phyloP scores from a whole-genome alignment of 2,329 filamentous ascomycete genomes.

The Monosporascus ibericus region DNA sequence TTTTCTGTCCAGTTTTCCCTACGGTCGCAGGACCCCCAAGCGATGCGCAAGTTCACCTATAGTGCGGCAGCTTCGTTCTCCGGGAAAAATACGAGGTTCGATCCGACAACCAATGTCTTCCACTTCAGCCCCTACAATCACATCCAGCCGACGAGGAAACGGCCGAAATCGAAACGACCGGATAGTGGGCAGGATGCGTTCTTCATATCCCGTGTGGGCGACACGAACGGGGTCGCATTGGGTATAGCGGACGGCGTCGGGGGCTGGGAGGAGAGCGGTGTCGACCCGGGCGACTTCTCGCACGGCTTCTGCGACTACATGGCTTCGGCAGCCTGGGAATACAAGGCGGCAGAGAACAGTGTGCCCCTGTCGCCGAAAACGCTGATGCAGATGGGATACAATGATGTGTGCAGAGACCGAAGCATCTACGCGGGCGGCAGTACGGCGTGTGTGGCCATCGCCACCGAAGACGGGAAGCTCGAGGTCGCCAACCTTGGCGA shows the following conservation, averaged over 20 bases:
- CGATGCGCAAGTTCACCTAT: conserved; percentile 49
- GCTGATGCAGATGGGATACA: conserved; percentile 79
- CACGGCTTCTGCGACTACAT: conserved; percentile 92
- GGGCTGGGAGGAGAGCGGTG: conserved; percentile 86
- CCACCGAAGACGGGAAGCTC: conserved; percentile 64
- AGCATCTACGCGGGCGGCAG: conserved; percentile 77
- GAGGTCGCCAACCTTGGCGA: conserved; percentile 94
- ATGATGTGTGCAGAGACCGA: conserved; percentile 69
- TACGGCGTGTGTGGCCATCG: conserved; percentile 84
- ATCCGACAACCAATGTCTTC: conserved; percentile 63
- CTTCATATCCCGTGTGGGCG: conserved; percentile 78
- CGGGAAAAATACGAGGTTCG: conserved; percentile 63
- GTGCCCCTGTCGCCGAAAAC: conserved; percentile 53
- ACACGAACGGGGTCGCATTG: conserved; percentile 67
- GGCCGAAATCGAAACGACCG: conserved; percentile 55
- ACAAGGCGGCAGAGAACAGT: conserved; percentile 29
- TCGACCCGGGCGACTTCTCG: conserved; percentile 93
- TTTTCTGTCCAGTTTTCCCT: conserved; percentile 18
- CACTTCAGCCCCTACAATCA: conserved; percentile 63
- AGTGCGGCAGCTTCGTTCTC: conserved; percentile 70
- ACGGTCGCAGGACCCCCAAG: conserved; percentile 15
- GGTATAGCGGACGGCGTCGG: conserved; percentile 93
- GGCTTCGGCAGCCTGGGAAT: conserved; percentile 65
- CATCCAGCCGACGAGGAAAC: conserved; percentile 45
- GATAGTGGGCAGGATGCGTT: conserved; percentile 93